Base-by-base conservation (phyloP, 2,329 filamentous ascomycete genomes). In the Fusarium concolor region DNA sequence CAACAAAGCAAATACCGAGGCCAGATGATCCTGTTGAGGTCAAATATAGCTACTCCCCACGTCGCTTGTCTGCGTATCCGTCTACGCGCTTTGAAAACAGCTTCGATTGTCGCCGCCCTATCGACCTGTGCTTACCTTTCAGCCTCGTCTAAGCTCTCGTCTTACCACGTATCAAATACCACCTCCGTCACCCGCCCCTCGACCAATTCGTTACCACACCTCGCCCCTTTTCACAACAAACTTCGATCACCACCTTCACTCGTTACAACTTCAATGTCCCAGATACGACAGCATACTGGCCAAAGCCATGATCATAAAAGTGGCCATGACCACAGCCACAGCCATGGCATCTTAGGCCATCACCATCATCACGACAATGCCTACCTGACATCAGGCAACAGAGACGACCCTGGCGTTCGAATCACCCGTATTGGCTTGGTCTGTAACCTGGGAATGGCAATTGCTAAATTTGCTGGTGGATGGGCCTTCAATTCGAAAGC, bases 401-500 rank as follows among this genome's bases (percentile, higher is more conserved):
- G 92, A 78, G 90, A 87, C 75, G 88, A 87, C 71, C 92, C 90
- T 50, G 87, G 89, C 0, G 90, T 92, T 56, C 75, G 86, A 39
- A 84, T 92, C 60, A 86, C 83, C 22, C 87, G 87, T 1, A 86
- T 89, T 68, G 85, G 85, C 41, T 78, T 83, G 42, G 72, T 98
- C 73, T 93, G 94, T 72, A 99, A 99, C 79, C 84, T 98, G 53
- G 90, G 90, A 76, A 98, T 99, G 94, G 96, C 95, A 49, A 84
- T 98, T 73, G 92, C 89, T 70, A 99, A 99, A 79, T 96, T 95
- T 41, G 84, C 94, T 28, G 96, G 96, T 60, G 96, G 96, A 72
- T 97, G 96, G 82, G 84, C 91, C 70, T 98, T 99, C 85, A 94
- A 97, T 79, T 97, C 94, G 43, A 94, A 97, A 81, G 91, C 93